Conservation (phyloP, 768 basidiomycete species). For the Leccinum uliginosum region DNA sequence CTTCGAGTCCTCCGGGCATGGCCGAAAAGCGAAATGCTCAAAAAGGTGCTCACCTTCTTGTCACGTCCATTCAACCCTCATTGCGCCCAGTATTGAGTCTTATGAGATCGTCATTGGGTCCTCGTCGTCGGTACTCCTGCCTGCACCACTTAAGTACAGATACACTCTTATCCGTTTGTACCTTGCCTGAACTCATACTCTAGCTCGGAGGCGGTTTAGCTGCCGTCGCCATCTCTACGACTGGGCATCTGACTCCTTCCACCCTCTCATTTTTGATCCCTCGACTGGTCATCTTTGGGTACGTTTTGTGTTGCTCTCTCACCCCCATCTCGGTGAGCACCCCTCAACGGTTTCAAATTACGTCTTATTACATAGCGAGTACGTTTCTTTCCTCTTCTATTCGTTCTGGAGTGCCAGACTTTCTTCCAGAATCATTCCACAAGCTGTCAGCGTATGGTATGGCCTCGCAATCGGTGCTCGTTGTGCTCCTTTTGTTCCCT, state of each 20-base stretch:
- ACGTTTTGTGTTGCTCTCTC: conserved; percentile 18
- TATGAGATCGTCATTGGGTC: conserved; percentile 86
- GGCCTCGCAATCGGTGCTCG: conserved; percentile 77
- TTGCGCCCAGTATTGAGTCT: conserved; percentile 43
- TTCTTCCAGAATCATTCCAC: conserved; percentile 51
- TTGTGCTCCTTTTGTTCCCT: conserved; percentile 71
- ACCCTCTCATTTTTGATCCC: not conserved
- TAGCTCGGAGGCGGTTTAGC: conserved; percentile 67
- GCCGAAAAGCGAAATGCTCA: conserved; percentile 66
- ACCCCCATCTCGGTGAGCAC: not conserved
- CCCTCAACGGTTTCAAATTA: not conserved
- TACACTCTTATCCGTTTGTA: conserved; percentile 51
- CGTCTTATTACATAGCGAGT: conserved; percentile 32
- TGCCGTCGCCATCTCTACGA: conserved; percentile 72
- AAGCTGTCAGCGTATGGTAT: conserved; percentile 75
- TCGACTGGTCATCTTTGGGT: conserved; percentile 75
- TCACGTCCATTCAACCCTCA: not conserved
- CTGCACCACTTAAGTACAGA: conserved; percentile 1
- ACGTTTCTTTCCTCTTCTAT: conserved; percentile 14
- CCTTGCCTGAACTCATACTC: conserved; percentile 35
- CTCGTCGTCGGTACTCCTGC: conserved; percentile 58
- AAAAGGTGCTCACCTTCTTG: conserved; percentile 43
- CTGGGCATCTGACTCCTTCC: conserved; percentile 8
- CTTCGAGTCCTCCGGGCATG: conserved; percentile 79
- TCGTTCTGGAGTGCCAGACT: not conserved